Evolutionary conservation across 202 grass and related monocot species (phyloP).

Genomic region (Elaeis oleifera): DNA sequence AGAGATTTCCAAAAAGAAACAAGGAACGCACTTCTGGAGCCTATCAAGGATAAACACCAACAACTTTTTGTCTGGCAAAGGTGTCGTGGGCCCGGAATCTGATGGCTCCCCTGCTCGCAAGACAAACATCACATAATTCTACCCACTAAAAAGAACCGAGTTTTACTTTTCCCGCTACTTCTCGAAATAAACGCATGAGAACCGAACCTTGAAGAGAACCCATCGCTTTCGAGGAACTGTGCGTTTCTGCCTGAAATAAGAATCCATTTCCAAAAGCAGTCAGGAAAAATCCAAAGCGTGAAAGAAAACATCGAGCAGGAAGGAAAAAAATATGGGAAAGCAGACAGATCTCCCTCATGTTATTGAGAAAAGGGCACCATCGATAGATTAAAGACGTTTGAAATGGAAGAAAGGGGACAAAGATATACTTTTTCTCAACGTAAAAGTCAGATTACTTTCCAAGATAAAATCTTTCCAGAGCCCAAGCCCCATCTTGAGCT

Average conservation of each 20-base stretch:
- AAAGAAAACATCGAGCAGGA: neutral
- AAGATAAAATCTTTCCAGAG: no score
- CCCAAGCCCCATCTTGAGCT: no score
- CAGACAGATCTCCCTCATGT: neutral
- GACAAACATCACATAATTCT: constrained; percentile 19
- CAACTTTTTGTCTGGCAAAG: constrained; percentile 76
- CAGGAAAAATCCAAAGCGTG: no score
- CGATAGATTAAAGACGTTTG: no score
- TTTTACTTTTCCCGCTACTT: neutral
- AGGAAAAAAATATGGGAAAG: neutral
- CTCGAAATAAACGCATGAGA: constrained; percentile 7
- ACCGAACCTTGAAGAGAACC: constrained; percentile 7
- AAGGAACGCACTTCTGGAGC: constrained; percentile 69
- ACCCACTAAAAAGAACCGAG: neutral
- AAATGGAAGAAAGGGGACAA: neutral
- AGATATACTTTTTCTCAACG: neutral
- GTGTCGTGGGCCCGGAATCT: constrained; percentile 54
- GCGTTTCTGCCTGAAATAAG: constrained; percentile 4
- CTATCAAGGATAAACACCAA: constrained; percentile 72
- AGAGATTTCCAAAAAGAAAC: constrained; percentile 33
- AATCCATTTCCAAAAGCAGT: neutral
- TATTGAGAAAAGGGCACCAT: no score
- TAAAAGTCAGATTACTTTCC: no score
- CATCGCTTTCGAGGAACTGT: constrained; percentile 3
- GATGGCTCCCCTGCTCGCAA: constrained; percentile 36